These are phyloP conservation scores for Elaeis oleifera DNA, from an alignment of 202 grass and related monocot species.

Conservation along the genomic window DNA sequence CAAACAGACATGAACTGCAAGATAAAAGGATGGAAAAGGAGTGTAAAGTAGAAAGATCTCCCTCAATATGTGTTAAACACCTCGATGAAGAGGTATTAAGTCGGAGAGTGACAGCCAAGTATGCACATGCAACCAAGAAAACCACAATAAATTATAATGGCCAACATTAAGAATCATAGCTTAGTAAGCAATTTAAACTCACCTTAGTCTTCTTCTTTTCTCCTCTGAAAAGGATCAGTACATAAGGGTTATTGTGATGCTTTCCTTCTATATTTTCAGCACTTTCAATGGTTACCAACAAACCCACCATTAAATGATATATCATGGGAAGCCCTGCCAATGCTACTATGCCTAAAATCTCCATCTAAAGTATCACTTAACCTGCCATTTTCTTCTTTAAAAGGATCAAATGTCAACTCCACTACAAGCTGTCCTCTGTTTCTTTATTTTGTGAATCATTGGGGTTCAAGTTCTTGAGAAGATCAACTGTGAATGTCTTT, in stretches of 20 bases:
- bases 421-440: conserved; percentile 76
- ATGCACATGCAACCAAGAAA: too few species aligned
- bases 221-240: conserved; percentile 55
- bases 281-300: conserved; percentile 59
- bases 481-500: conserved; percentile 67
- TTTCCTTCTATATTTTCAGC: conserved; percentile 89
- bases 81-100: too few species aligned
- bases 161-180: too few species aligned
- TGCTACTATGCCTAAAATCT: conserved; percentile 23
- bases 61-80: too few species aligned
- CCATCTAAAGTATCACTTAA: conserved; percentile 26
- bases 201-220: conserved; percentile 84
- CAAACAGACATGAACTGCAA: too few species aligned
- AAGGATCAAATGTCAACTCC: conserved; percentile 78
- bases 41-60: too few species aligned
- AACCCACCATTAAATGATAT: conserved; percentile 32
- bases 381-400: conserved; percentile 55
- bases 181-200: background rate
- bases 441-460: conserved; percentile 77
- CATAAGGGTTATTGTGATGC: conserved; percentile 75
- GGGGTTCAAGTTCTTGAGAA: conserved; percentile 66
- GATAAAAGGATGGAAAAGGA: too few species aligned
- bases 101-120: too few species aligned
- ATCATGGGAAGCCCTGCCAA: conserved; percentile 14
- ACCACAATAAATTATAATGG: too few species aligned